Conservation (phyloP, 495 filamentous ascomycete genomes). For the Gamarada debralockiae region DNA sequence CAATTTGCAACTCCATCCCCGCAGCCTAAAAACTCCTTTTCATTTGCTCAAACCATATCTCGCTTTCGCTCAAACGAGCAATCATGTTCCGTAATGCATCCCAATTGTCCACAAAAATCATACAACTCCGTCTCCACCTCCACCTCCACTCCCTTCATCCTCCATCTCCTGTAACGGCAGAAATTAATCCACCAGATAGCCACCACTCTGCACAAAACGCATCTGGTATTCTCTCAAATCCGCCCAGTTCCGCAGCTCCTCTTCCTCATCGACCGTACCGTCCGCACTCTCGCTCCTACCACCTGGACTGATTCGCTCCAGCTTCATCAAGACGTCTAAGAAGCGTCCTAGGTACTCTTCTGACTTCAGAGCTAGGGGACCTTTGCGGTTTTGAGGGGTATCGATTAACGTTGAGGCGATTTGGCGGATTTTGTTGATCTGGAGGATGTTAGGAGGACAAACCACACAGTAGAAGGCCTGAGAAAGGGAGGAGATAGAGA, state of each 20-base stretch:
- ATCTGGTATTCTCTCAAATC: conserved; percentile 70
- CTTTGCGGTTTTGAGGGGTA: conserved; percentile 52
- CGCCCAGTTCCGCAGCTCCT: conserved; percentile 68
- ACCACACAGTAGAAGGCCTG: neutral
- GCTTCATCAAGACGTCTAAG: conserved; percentile 63
- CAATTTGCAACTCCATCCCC: too few species aligned
- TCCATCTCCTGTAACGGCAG: too few species aligned
- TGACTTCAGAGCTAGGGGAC: conserved; percentile 48
- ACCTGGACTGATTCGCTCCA: conserved; percentile 52
- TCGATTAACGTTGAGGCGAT: conserved; percentile 73
- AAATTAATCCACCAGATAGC: conserved; percentile 28
- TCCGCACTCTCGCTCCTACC: conserved; percentile 50
- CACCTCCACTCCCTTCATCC: too few species aligned
- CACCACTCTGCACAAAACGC: conserved; percentile 64
- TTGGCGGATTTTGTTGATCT: conserved; percentile 66
- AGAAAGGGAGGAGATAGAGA: conserved; percentile 29
- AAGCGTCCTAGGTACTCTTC: conserved; percentile 65
- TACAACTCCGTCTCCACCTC: too few species aligned
- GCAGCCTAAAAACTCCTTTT: too few species aligned
- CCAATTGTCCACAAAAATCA: too few species aligned
- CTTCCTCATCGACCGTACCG: conserved; percentile 54
- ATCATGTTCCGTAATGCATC: too few species aligned
- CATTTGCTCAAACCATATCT: too few species aligned
- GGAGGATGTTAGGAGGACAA: neutral
- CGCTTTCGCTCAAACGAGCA: too few species aligned